These are phyloP conservation scores for Didymella segeticola DNA, from an alignment of 2,329 filamentous ascomycete genomes.

Conservation along the genomic window DNA sequence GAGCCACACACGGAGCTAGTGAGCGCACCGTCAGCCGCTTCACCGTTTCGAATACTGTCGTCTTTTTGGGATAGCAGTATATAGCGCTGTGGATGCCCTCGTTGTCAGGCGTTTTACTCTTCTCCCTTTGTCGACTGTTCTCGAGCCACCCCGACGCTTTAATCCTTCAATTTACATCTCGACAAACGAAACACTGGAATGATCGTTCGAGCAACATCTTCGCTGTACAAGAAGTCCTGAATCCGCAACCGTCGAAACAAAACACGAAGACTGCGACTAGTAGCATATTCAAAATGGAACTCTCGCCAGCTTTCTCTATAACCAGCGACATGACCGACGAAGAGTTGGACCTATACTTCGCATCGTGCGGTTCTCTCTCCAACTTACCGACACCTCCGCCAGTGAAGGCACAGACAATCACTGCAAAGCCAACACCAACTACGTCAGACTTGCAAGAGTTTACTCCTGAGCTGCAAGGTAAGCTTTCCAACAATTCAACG, in stretches of 20 bases:
- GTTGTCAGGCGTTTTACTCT: conserved; percentile 20
- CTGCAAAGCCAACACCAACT: conserved; percentile 10
- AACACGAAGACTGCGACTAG: not conserved
- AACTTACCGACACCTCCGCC: conserved; percentile 51
- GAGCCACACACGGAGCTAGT: conserved; percentile 27
- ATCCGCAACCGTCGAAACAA: not conserved
- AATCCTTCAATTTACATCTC: conserved; percentile 10
- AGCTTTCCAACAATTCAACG: conserved; percentile 23
- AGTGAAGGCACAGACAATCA: conserved; percentile 33
- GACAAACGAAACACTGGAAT: conserved; percentile 19
- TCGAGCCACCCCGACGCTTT: conserved; percentile 11
- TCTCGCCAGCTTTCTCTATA: conserved; percentile 35
- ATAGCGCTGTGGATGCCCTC: conserved; percentile 30
- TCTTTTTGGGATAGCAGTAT: conserved; percentile 28
- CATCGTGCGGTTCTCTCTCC: conserved; percentile 48
- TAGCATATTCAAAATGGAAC: conserved; percentile 28
- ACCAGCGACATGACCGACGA: conserved; percentile 47
- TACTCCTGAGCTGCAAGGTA: conserved; percentile 40
- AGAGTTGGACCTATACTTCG: conserved; percentile 50
- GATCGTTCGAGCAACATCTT: conserved; percentile 19
- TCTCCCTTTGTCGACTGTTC: conserved; percentile 24
- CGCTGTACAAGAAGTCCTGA: conserved; percentile 15
- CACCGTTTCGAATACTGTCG: conserved; percentile 32
- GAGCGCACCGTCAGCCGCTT: conserved; percentile 33
- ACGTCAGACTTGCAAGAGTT: conserved; percentile 14